These are phyloP conservation scores for Litsea cubeba DNA, from an alignment of 164 flowering plant genomes.

Conservation along the genomic window DNA sequence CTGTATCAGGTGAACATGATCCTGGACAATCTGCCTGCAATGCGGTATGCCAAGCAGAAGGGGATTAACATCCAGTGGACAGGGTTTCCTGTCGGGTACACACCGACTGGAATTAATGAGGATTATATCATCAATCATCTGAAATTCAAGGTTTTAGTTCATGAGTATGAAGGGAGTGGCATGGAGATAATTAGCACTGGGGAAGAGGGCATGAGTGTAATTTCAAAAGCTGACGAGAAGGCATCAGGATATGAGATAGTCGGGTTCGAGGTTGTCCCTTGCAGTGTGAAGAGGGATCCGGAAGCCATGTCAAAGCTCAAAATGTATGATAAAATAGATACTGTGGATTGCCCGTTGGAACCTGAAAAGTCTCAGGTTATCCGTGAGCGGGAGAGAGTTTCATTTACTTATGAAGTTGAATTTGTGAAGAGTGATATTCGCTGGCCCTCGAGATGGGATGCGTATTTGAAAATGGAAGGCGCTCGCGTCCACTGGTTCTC, in stretches of 20 bases:
- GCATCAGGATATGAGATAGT: constrained; percentile 51
- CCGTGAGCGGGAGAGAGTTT: constrained; percentile 18
- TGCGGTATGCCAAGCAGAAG: constrained; percentile 31
- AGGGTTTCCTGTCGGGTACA: constrained; percentile 40
- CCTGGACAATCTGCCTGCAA: constrained; percentile 42
- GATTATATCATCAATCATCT: constrained; percentile 44
- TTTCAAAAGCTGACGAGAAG: constrained; percentile 31
- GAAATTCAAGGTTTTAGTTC: constrained; percentile 37
- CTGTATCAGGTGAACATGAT: constrained; percentile 51
- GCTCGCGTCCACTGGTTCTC: constrained; percentile 63
- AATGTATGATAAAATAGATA: constrained; percentile 10
- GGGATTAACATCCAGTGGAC: constrained; percentile 35
- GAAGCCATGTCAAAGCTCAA: constrained; percentile 26
- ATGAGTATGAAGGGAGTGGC: constrained; percentile 41
- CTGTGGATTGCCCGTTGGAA: constrained; percentile 6
- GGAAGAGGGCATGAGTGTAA: constrained; percentile 47
- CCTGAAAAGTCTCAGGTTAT: constrained; percentile 17
- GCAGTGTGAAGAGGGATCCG: constrained; percentile 44
- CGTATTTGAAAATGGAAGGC: constrained; percentile 57
- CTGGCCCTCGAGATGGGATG: constrained; percentile 65
- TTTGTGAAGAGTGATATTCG: constrained; percentile 42
- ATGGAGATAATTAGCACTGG: constrained; percentile 50
- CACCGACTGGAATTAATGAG: constrained; percentile 13
- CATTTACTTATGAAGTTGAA: constrained; percentile 49
- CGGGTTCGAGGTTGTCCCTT: constrained; percentile 53